Evolutionary conservation across 306 rosid genomes (phyloP).

Genomic region (Gynostemma pentaphyllum): DNA sequence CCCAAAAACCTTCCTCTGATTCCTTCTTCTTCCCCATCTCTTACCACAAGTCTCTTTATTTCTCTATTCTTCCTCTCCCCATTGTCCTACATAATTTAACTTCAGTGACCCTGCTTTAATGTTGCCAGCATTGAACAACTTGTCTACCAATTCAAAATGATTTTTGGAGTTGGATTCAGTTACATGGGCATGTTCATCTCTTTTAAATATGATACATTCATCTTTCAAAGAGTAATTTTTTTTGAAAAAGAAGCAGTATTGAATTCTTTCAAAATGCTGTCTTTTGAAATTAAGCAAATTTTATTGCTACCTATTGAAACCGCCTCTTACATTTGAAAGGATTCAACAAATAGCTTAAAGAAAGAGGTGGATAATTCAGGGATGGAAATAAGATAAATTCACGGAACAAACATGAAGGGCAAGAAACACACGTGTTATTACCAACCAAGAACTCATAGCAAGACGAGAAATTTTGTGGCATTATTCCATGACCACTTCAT

Average conservation of each 20-base stretch:
- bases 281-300: neutral
- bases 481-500: neutral
- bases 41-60: neutral
- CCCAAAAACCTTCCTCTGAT: neutral
- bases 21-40: neutral
- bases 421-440: neutral
- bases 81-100: neutral
- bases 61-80: neutral
- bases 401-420: neutral
- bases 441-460: neutral
- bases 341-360: conserved; percentile 6
- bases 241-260: neutral
- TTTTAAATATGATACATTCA: neutral
- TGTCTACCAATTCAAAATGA: neutral
- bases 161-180: neutral
- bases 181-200: neutral
- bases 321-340: neutral
- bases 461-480: neutral
- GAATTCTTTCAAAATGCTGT: neutral
- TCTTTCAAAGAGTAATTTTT: neutral
- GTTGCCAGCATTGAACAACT: neutral
- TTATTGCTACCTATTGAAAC: neutral
- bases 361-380: conserved; percentile 5
- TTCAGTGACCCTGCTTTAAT: too few species aligned
- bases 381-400: neutral